Evolutionary conservation across 2,329 filamentous ascomycete genomes (phyloP), one percentile per base, ranked within the genome.

Genomic region (Colletotrichum euphorbiae): DNA sequence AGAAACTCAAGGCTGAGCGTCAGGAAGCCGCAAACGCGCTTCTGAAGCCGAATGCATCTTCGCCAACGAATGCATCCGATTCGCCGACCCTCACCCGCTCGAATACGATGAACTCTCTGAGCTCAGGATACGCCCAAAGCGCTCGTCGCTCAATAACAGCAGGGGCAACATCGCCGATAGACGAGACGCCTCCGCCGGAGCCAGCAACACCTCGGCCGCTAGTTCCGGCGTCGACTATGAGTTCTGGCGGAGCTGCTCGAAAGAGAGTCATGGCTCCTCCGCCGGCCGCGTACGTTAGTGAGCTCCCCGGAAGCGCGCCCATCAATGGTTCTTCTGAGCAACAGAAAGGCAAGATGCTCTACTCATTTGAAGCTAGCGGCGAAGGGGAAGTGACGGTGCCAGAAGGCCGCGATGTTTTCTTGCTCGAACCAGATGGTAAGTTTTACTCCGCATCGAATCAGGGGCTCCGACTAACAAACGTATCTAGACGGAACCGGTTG

Each of bases 371-470:
- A 71, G 92, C 91, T 8, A 91, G 85, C 60, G 91, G 91, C 1
- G 90, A 92, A 0, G 95, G 93, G 6, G 96, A 99, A 78, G 80
- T 98, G 13, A 90, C 89, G 0, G 89, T 97, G 1, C 80, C 89
- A 4, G 95, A 97, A 72, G 94, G 93, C 12, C 87, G 90, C 61
- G 91, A 97, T 8, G 86, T 99, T 33, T 82, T 83, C 0, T 85
- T 98, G 50, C 74, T 98, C 4, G 94, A 98, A 76, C 89, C 93
- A 17, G 97, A 99, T 81, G 93, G 94, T 97, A 87, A 83, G 89
- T 83, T 67, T 69, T 63, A 38, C 36, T 19, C 9, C 5, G 3
- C 36, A 28, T 17, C 48, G 40, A 15, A 3, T 6, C 46, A 19
- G 17, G 28, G 11, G 33, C 15, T 19, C 9, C 5, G 19, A 36